Percentiles rank a stretch among this genome's conserved stretches.
phyloP scores from a whole-genome alignment of 1,284 basidiomycete genomes.

The Marasmius fiardii region DNA sequence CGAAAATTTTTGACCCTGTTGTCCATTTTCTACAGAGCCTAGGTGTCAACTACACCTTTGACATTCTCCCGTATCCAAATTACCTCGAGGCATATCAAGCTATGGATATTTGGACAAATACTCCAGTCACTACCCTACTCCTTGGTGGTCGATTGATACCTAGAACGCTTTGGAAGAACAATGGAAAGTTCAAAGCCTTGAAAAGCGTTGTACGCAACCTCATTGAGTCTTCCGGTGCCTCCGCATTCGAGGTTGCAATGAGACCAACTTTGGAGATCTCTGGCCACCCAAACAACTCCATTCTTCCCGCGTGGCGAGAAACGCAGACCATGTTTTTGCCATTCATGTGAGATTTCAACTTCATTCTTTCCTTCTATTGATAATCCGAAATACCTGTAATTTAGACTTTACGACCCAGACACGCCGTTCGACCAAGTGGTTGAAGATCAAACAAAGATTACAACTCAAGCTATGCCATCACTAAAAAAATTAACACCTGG shows the following conservation, averaged over 20 bases:
- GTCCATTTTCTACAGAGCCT: conserved; percentile 2
- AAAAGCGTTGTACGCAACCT: conserved; percentile 3
- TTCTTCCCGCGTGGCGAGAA: conserved; percentile 18
- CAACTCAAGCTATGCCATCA: neutral
- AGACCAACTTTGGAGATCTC: conserved; percentile 12
- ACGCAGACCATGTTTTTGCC: conserved; percentile 11
- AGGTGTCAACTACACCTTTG: neutral
- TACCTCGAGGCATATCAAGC: neutral
- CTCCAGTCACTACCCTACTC: neutral
- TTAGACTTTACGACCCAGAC: neutral
- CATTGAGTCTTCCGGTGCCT: conserved; percentile 10
- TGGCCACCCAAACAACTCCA: conserved; percentile 16
- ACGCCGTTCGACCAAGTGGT: neutral
- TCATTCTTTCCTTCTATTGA: neutral
- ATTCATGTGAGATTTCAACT: conserved; percentile 7
- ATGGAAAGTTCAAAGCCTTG: neutral
- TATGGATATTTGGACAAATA: neutral
- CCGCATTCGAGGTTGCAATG: conserved; percentile 13
- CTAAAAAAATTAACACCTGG: conserved; percentile 12
- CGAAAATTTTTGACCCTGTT: neutral
- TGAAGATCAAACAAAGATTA: conserved; percentile 8
- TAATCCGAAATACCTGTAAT: neutral
- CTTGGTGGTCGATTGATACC: neutral
- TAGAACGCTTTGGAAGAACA: neutral
- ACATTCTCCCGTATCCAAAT: neutral